A percentile compares a stretch with the other conserved stretches of the same genome.
phyloP scores from a whole-genome alignment of 148 eudicot genomes.

The Vaccinium corymbosum region DNA sequence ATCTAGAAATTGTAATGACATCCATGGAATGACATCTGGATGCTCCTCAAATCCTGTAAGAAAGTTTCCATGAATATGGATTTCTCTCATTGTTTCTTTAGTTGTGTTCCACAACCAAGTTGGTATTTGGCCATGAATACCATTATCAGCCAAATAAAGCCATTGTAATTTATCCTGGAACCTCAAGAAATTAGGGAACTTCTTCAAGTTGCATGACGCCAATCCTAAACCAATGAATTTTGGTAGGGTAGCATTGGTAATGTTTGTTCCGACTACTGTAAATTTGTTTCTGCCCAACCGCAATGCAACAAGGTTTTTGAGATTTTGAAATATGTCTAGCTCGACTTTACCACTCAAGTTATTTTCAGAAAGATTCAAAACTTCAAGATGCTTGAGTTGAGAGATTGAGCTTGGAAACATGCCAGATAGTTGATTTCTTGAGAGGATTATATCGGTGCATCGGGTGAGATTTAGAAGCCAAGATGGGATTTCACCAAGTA shows the following conservation, averaged over 20 bases:
- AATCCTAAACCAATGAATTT: background rate
- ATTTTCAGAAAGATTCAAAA: background rate
- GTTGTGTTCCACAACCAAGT: slow-evolving; percentile 5
- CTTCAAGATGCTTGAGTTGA: background rate
- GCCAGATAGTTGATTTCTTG: no score
- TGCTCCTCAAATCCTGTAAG: no score
- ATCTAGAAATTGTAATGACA: no score
- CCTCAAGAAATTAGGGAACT: slow-evolving; percentile 20
- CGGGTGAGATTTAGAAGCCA: no score
- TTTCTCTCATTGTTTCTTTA: no score
- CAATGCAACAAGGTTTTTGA: background rate
- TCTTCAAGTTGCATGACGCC: slow-evolving; percentile 12
- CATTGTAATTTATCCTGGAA: slow-evolving; percentile 9
- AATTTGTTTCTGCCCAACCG: background rate
- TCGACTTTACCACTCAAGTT: slow-evolving; percentile 11
- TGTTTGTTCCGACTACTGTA: background rate
- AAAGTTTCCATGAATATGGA: no score
- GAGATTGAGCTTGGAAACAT: no score
- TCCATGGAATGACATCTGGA: no score
- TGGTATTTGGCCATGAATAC: slow-evolving; percentile 22
- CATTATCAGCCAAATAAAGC: slow-evolving; percentile 7
- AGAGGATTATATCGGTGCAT: no score
- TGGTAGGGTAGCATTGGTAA: slow-evolving; percentile 7
- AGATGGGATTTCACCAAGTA: no score
- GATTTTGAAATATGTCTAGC: slow-evolving; percentile 9